phyloP scores from a whole-genome alignment of 2,329 filamentous ascomycete species.

The Aspergillus chevalieri region DNA sequence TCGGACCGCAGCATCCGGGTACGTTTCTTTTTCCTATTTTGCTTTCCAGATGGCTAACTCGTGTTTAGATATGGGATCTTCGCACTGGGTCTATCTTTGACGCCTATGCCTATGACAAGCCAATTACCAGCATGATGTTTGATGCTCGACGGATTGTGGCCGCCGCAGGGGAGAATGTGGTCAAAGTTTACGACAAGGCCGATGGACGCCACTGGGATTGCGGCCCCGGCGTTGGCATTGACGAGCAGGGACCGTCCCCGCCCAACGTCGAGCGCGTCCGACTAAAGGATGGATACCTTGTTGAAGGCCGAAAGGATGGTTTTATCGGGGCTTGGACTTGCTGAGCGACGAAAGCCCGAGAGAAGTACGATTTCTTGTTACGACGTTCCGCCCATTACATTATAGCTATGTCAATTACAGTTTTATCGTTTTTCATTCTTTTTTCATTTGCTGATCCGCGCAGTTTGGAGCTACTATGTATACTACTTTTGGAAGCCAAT shows the following conservation, averaged over 20 bases:
- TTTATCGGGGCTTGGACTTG: conserved; percentile 88
- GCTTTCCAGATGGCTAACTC: conserved; percentile 14
- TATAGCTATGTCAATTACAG: background rate
- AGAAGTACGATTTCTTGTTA: background rate
- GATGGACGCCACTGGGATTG: conserved; percentile 96
- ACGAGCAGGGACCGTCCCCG: conserved; percentile 59
- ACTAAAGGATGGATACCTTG: conserved; percentile 87
- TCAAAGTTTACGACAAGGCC: conserved; percentile 97
- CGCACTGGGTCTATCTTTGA: conserved; percentile 92
- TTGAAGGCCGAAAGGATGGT: conserved; percentile 84
- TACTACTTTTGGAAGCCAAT: conserved; percentile 1
- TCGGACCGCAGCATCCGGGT: conserved; percentile 89
- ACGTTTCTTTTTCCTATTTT: conserved; percentile 37
- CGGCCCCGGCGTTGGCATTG: conserved; percentile 66
- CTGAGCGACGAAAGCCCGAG: conserved; percentile 27
- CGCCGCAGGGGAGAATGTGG: conserved; percentile 84
- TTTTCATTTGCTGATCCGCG: background rate
- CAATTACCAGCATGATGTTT: conserved; percentile 96
- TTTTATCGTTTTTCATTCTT: background rate
- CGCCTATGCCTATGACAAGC: conserved; percentile 88
- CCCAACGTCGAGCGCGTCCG: conserved; percentile 76
- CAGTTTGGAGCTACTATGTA: background rate
- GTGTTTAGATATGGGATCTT: conserved; percentile 86
- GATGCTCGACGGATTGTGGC: conserved; percentile 82
- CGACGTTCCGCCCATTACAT: background rate